Evolutionary conservation across 257 asterid genomes (phyloP).

Genomic region (Solanum ossicruentum): DNA sequence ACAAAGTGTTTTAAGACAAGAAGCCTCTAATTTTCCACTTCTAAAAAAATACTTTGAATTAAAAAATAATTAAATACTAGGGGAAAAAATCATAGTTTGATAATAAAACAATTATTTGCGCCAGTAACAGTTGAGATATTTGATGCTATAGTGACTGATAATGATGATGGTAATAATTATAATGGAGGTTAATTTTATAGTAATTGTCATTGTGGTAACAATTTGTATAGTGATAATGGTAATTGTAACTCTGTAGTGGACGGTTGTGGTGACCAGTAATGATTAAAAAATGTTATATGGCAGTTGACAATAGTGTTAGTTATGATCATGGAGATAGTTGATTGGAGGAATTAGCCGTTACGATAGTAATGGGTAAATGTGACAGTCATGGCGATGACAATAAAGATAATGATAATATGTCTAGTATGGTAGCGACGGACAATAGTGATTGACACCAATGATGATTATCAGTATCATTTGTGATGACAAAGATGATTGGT

Average conservation of each 20-base stretch:
- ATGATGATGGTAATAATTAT: background rate
- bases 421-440: background rate
- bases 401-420: background rate
- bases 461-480: background rate
- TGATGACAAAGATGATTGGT: background rate
- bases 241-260: background rate
- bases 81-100: too few relatives aligned
- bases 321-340: background rate
- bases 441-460: background rate
- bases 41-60: too few relatives aligned
- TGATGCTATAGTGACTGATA: background rate
- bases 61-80: too few relatives aligned
- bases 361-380: background rate
- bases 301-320: background rate
- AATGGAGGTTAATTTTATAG: background rate
- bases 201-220: background rate
- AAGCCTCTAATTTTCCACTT: background rate
- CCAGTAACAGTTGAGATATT: background rate
- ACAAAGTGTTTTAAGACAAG: too few relatives aligned
- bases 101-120: background rate
- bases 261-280: background rate
- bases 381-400: background rate
- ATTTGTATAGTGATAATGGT: background rate
- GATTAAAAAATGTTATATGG: background rate
- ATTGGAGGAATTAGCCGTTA: background rate